Evolutionary conservation across 345 rosid genomes (phyloP).

Genomic region (Lepidium aucheri): DNA sequence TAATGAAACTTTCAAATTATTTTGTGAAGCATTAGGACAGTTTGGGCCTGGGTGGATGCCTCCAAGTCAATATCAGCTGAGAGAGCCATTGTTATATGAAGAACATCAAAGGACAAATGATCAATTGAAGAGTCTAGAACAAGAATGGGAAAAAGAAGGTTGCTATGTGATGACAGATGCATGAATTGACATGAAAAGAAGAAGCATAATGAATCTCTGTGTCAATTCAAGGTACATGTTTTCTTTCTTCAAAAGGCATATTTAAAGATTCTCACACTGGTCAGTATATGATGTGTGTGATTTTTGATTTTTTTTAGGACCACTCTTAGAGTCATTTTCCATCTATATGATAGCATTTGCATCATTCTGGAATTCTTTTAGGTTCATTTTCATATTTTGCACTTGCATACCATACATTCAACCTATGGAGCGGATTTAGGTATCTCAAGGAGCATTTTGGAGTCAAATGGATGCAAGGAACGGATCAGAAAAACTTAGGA

Average conservation of each 20-base stretch:
- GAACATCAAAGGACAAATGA: neutral
- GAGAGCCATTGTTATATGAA: neutral
- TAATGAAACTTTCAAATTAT: neutral
- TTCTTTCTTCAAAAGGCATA: neutral
- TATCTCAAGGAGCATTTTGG: too few relatives aligned
- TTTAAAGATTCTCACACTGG: neutral
- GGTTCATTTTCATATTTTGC: too few relatives aligned
- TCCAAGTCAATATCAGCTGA: neutral
- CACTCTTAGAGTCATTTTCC: too few relatives aligned
- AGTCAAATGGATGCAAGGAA: too few relatives aligned
- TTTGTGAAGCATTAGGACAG: neutral
- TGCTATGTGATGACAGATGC: neutral
- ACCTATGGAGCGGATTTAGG: too few relatives aligned
- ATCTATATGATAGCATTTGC: too few relatives aligned
- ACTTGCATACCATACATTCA: too few relatives aligned
- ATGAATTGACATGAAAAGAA: neutral
- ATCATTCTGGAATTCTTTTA: too few relatives aligned
- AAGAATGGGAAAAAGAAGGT: neutral
- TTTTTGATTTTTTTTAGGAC: too few relatives aligned
- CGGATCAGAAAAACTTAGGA: too few relatives aligned
- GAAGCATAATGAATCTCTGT: neutral
- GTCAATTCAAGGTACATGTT: neutral
- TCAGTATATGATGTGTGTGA: too few relatives aligned
- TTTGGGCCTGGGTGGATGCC: constrained; percentile 1
- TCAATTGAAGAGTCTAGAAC: neutral